Percentiles rank a stretch among this genome's conserved stretches.
Evolutionary conservation across 169 alveolate species (phyloP).

Genomic region (Neospora caninum): DNA sequence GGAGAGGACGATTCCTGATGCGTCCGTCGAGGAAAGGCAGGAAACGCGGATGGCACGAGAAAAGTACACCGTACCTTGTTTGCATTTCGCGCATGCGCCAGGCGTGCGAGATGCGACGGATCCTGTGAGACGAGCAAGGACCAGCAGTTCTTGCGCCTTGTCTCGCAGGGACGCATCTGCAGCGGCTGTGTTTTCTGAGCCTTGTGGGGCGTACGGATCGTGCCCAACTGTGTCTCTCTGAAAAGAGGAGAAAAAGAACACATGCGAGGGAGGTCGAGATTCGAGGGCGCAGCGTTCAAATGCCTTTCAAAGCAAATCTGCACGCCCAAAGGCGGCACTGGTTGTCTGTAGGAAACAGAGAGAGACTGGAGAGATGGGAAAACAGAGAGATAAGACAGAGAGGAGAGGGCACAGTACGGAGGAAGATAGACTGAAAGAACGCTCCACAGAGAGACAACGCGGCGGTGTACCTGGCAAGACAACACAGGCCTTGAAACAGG

Average conservation of each 20-base stretch:
- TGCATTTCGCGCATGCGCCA: constrained; percentile 43
- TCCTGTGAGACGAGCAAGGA: constrained; percentile 30
- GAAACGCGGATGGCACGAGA: not conserved
- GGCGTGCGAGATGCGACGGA: constrained; percentile 13
- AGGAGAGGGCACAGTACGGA: not conserved
- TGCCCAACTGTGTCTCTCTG: constrained; percentile 40
- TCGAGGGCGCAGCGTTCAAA: too few species aligned
- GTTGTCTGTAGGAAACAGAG: too few species aligned
- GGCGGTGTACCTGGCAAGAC: not conserved
- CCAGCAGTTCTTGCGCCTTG: constrained; percentile 28
- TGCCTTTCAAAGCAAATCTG: too few species aligned
- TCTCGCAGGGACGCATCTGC: not conserved
- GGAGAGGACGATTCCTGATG: too few species aligned
- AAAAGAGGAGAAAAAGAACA: too few species aligned
- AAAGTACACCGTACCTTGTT: not conserved
- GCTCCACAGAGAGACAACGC: not conserved
- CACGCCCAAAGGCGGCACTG: too few species aligned
- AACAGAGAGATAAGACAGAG: not conserved
- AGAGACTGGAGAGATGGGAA: too few species aligned
- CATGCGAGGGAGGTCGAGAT: too few species aligned
- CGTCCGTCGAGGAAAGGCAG: too few species aligned
- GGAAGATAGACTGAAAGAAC: not conserved
- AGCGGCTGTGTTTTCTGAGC: not conserved
- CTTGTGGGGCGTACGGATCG: constrained; percentile 42
- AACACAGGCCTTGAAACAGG: not conserved